Base-by-base conservation (phyloP, 2,329 filamentous ascomycete species). In the Elsinoe fawcettii region DNA sequence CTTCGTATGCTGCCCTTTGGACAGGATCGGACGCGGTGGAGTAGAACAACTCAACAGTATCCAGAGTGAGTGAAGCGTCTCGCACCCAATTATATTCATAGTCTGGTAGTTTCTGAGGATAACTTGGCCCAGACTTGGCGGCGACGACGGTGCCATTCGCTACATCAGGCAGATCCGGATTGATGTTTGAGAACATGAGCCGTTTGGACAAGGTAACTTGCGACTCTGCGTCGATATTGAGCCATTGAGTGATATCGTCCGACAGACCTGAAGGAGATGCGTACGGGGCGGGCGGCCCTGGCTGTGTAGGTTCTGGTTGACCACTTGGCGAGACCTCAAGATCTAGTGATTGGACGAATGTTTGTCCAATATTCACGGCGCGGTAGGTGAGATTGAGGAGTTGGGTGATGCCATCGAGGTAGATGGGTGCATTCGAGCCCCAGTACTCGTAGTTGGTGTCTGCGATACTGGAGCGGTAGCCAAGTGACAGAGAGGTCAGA, bases 71-170 rank as follows among this genome's bases (percentile, higher is more conserved):
- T 0, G 62, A 64, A 16, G 64, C 62, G 39, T 68, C 66, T 46
- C 66, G 60, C 2, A 68, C 66, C 66, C 67, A 70, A 54, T 67
- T 65, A 57, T 70, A 70, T n/a, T 62, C 63, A 59, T 69, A 69
- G 49, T 68, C 64, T 7, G 67, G 67, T 12, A 62, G 44, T 11
- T 60, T 63, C 23, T 65, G 62, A 4, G 59, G 56, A 56, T 66
- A 67, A 20, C 51, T 61, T 1, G 64, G 64, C 18, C 63, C 64
- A 41, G 65, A 67, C 16, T 65, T 62, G 36, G 66, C 66, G 2
- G 67, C 67, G 14, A 69, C 65, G 9, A 69, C 66, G 1, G 65
- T 65, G 4, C 67, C 67, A 54, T 63, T 59, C 6, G 60, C 66
- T 18, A 64, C 66, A 7, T 64, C 66, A 18, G 58, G 47, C 20